Base-by-base conservation (phyloP, 306 rosid genomes). In the Trifolium dubium region DNA sequence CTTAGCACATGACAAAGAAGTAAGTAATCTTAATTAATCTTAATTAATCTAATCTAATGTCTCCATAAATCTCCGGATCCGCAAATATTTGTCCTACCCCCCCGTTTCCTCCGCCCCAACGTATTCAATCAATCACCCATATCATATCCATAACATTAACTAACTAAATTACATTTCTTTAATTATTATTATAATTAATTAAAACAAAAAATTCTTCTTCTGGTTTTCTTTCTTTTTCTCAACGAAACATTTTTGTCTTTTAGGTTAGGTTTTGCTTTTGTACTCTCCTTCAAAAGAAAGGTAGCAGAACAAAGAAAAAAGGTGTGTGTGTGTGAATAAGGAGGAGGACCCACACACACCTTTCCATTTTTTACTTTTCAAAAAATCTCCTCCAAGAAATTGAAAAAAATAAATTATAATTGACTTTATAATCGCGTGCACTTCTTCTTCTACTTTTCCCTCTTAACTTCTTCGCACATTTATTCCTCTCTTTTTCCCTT, bases 351-450 rank as follows among this genome's bases (percentile, higher is more conserved):
- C 82, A 77, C 43, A 71, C 83, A 73, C 37, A 61, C 77, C 50
- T 19, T 65, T 75, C 17, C 39, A 66, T 17, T 43, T 23, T 53
- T 29, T 12, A n/a, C 14, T 8, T 59, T 6, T 14, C 31, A 17
- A 60, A 60, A 60, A 31, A 31, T 17, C 9, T 56, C 4, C 37
- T 40, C 61, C 65, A 50, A 70, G 9, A 55, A 2, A 41, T 4
- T 35, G 5, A 5, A 6, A 35, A 35, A 28, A 23, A 4, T 19
- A 60, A 60, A 30, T 60, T 62, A 6, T 71, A 5, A 83, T 89
- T 90, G 96, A 89, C 97, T 90, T 89, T 83, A 37, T 41, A 74
- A 70, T 87, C 78, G 83, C 91, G 77, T 78, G 78, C 83, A 40
- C 56, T 78, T 81, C 60, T 69, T 50, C 5, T 32, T 32, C 5